These are phyloP conservation scores for Hordeum pubiflorum DNA, from an alignment of 202 grass and related monocot genomes.

Conservation along the genomic window DNA sequence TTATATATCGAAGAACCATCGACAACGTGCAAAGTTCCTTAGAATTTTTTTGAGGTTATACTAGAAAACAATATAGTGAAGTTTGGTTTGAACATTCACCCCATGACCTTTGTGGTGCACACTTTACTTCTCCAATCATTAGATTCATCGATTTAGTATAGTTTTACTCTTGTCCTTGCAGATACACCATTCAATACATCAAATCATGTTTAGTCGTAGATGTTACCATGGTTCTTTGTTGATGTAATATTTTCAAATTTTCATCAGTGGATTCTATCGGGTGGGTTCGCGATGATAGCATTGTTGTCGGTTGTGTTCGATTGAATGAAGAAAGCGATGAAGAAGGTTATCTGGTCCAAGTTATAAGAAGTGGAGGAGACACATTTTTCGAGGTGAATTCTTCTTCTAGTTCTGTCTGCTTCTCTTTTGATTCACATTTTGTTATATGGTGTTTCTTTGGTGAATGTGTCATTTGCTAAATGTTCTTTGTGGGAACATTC, in stretches of 20 bases:
- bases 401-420: slow-evolving; percentile 13
- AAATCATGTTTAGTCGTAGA: not conserved
- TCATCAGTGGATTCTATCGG: slow-evolving; percentile 78
- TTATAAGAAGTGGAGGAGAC: slow-evolving; percentile 52
- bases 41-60: not conserved
- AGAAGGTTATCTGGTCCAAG: slow-evolving; percentile 73
- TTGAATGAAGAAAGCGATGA: slow-evolving; percentile 72
- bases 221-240: slow-evolving; percentile 20
- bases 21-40: not conserved
- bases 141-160: not conserved
- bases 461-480: not conserved
- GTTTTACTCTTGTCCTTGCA: slow-evolving; percentile 1
- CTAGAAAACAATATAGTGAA: not conserved
- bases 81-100: not conserved
- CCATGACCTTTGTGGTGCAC: not conserved
- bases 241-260: slow-evolving; percentile 17
- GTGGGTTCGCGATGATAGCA: slow-evolving; percentile 75
- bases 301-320: slow-evolving; percentile 65
- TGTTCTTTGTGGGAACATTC: not conserved
- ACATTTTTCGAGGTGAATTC: slow-evolving; percentile 72
- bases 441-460: slow-evolving; percentile 2
- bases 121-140: not conserved
- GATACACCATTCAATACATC: not conserved
- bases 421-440: slow-evolving; percentile 22
- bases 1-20: slow-evolving; percentile 2